A percentile compares a stretch with the other conserved stretches of the same genome.
Conservation (phyloP, 768 basidiomycete species). For the Albatrellus ellisii region DNA sequence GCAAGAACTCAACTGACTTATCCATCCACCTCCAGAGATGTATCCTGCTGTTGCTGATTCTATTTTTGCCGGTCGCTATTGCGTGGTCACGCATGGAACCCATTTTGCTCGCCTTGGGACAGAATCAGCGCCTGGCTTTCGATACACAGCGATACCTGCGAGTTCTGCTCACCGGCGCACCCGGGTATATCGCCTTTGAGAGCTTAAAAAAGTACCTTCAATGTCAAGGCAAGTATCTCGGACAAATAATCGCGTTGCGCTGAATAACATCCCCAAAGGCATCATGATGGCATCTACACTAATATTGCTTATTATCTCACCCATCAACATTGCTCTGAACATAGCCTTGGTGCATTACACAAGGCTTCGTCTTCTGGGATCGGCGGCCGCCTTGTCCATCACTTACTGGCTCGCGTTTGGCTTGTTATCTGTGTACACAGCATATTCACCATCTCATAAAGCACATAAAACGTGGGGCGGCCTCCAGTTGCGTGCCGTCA, state of each 20-base stretch:
- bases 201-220: slow-evolving; percentile 71
- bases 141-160: slow-evolving; percentile 58
- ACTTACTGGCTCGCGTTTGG: slow-evolving; percentile 60
- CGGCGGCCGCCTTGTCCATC: slow-evolving; percentile 51
- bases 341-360: slow-evolving; percentile 53
- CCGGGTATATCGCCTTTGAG: slow-evolving; percentile 66
- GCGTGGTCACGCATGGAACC: slow-evolving; percentile 57
- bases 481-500: slow-evolving; percentile 28
- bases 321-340: slow-evolving; percentile 51
- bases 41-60: slow-evolving; percentile 44
- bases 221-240: slow-evolving; percentile 44
- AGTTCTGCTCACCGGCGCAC: slow-evolving; percentile 48
- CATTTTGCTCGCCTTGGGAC: slow-evolving; percentile 48
- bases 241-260: not conserved
- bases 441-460: slow-evolving; percentile 36
- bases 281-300: slow-evolving; percentile 64
- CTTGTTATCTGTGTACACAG: slow-evolving; percentile 36
- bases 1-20: slow-evolving; percentile 43
- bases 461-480: slow-evolving; percentile 56
- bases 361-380: slow-evolving; percentile 47
- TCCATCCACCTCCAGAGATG: slow-evolving; percentile 65
- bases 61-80: slow-evolving; percentile 48
- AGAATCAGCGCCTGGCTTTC: slow-evolving; percentile 38
- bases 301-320: slow-evolving; percentile 48
- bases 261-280: slow-evolving; percentile 25